A percentile compares a stretch with the other conserved stretches of the same genome.
Conservation (phyloP, 768 basidiomycete species). For the Mycena filopes region DNA sequence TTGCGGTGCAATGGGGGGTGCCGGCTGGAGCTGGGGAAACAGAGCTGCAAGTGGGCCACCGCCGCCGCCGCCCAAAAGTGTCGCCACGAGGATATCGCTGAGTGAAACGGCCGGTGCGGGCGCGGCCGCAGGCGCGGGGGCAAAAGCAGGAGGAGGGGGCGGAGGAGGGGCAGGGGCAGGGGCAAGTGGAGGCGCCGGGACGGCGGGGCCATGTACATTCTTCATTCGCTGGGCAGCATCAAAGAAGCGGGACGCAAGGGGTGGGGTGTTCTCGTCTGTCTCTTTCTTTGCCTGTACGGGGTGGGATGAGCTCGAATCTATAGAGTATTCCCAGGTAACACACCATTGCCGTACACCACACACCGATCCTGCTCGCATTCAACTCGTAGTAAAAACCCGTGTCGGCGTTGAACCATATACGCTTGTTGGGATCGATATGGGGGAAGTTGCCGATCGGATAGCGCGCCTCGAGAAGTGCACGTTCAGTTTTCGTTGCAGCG, state of each 20-base stretch:
- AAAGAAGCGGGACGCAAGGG: not conserved
- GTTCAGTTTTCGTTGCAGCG: not conserved
- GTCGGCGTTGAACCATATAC: too few relatives aligned
- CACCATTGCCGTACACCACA: not conserved
- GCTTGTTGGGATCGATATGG: not conserved
- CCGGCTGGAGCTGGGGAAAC: not conserved
- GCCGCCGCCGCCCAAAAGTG: not conserved
- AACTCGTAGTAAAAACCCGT: not conserved
- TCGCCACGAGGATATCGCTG: not conserved
- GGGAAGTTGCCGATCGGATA: not conserved
- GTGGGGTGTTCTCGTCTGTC: not conserved
- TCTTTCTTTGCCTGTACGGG: not conserved
- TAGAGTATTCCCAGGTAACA: not conserved
- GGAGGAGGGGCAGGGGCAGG: too few relatives aligned
- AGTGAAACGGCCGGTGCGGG: not conserved
- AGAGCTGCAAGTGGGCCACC: not conserved
- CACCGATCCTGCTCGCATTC: not conserved
- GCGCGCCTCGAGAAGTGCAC: not conserved
- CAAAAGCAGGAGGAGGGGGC: too few relatives aligned
- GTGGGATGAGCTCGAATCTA: too few relatives aligned
- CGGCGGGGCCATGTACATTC: not conserved
- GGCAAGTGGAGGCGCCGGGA: not conserved
- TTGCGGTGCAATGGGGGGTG: not conserved
- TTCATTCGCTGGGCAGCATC: not conserved
- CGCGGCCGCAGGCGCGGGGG: too few relatives aligned